phyloP scores from a whole-genome alignment of 352 stramenopile species.

The Phytophthora uliginosa region DNA sequence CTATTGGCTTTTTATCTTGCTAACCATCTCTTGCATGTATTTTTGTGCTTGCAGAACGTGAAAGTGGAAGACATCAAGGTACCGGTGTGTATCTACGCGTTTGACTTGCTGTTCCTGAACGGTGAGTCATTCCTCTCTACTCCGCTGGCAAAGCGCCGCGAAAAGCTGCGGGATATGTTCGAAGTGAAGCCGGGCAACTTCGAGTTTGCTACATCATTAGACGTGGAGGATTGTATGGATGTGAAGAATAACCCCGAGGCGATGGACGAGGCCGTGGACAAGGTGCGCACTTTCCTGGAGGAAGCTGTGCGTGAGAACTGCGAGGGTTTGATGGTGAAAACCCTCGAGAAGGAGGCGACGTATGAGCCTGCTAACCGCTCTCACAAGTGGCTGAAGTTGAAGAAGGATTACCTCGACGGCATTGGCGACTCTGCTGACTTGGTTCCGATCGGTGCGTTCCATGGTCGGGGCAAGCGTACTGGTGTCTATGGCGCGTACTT shows the following conservation, averaged over 20 bases:
- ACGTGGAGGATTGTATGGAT: constrained; percentile 88
- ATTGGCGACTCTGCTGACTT: constrained; percentile 99
- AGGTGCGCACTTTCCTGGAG: constrained; percentile 96
- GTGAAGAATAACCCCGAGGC: constrained; percentile 90
- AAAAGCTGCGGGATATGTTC: constrained; percentile 95
- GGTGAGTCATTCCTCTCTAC: constrained; percentile 95
- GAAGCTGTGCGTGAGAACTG: constrained; percentile 94
- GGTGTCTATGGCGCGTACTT: constrained; percentile 99
- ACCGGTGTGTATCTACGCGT: constrained; percentile 96
- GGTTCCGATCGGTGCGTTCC: constrained; percentile 98
- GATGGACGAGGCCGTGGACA: constrained; percentile 88
- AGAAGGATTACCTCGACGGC: constrained; percentile 99
- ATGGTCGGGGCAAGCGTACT: constrained; percentile 96
- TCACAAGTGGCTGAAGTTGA: constrained; percentile 99
- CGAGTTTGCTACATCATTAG: constrained; percentile 94
- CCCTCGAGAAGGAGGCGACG: constrained; percentile 96
- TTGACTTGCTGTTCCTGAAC: constrained; percentile 99
- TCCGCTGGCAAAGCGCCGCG: constrained; percentile 92
- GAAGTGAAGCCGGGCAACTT: constrained; percentile 94
- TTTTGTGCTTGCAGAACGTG: constrained; percentile 57
- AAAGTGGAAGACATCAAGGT: constrained; percentile 93
- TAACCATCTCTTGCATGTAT: constrained; percentile 6
- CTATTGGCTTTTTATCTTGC: background rate
- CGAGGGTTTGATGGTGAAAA: constrained; percentile 99
- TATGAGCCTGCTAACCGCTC: constrained; percentile 99